A percentile compares a stretch with the other conserved stretches of the same genome.
Evolutionary conservation across 176 grass and related monocot species (phyloP).

Genomic region (Carex scoparia): DNA sequence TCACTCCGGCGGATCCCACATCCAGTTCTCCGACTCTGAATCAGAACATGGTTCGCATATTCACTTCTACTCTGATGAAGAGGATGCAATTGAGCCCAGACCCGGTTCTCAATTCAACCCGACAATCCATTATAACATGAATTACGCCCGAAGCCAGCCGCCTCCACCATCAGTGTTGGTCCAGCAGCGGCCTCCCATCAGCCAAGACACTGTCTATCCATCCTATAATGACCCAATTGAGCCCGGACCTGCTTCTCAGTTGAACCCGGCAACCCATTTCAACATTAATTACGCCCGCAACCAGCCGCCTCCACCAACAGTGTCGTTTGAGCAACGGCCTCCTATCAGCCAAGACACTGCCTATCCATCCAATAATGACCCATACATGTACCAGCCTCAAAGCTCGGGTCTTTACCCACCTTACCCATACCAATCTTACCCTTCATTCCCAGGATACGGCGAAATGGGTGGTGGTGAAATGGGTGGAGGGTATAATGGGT

Average conservation of each 20-base stretch:
- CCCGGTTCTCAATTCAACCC: slow-evolving; percentile 12
- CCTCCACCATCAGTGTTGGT: slow-evolving; percentile 32
- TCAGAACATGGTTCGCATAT: slow-evolving; percentile 48
- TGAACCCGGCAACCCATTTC: slow-evolving; percentile 17
- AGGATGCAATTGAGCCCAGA: slow-evolving; percentile 19
- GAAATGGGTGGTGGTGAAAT: slow-evolving; percentile 11
- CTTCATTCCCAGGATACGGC: slow-evolving; percentile 28
- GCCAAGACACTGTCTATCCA: slow-evolving; percentile 34
- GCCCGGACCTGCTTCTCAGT: slow-evolving; percentile 21
- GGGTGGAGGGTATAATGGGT: slow-evolving; percentile 26
- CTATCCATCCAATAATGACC: slow-evolving; percentile 32
- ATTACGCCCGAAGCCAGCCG: slow-evolving; percentile 48
- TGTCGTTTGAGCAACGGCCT: slow-evolving; percentile 40
- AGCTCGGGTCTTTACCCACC: slow-evolving; percentile 37
- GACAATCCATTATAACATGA: slow-evolving; percentile 43
- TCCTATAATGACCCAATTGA: slow-evolving; percentile 15
- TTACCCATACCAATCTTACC: slow-evolving; percentile 28
- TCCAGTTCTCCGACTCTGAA: slow-evolving; percentile 59
- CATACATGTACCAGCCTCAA: slow-evolving; percentile 43
- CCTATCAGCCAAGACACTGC: slow-evolving; percentile 35
- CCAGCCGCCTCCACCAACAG: slow-evolving; percentile 32
- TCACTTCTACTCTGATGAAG: slow-evolving; percentile 64
- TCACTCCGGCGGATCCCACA: slow-evolving; percentile 41
- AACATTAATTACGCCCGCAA: slow-evolving; percentile 56
- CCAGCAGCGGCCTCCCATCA: slow-evolving; percentile 33